Percentiles rank a stretch among this genome's conserved stretches.
Conservation (phyloP, 2,329 filamentous ascomycete species). For the Aspergillus vadensis region DNA sequence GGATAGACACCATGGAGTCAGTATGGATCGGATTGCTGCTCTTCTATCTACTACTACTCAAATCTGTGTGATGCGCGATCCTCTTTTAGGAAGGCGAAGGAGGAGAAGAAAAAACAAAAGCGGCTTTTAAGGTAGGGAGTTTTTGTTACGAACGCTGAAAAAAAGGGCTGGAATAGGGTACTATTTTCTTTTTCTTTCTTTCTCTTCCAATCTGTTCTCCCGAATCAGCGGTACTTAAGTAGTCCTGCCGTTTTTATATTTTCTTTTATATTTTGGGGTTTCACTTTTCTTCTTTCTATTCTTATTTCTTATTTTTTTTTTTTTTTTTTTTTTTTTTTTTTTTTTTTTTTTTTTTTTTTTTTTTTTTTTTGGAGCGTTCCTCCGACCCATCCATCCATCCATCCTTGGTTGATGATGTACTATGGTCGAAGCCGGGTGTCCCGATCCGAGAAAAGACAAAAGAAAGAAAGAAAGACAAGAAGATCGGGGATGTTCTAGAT, state of each 20-base stretch:
- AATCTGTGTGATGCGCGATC: slow-evolving; percentile 18
- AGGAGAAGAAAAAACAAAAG: not conserved
- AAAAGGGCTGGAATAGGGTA: slow-evolving; percentile 8
- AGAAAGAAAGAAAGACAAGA: too few species aligned
- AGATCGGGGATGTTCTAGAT: slow-evolving; percentile 19
- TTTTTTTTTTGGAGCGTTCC: not conserved
- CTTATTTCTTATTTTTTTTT: not conserved
- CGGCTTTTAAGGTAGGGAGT: slow-evolving; percentile 7
- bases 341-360: not conserved
- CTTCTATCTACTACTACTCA: slow-evolving; percentile 16
- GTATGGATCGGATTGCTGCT: slow-evolving; percentile 10
- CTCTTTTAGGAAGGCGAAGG: slow-evolving; percentile 11
- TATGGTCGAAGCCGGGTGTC: slow-evolving; percentile 12
- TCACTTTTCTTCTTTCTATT: not conserved
- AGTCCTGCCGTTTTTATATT: slow-evolving; percentile 16
- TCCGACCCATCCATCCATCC: not conserved
- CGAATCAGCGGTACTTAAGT: slow-evolving; percentile 15
- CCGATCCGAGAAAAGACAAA: not conserved
- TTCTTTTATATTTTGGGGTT: not conserved
- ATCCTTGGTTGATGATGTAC: not conserved
- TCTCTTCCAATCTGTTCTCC: not conserved
- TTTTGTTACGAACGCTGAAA: not conserved
- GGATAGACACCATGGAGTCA: slow-evolving; percentile 14
- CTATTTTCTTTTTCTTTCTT: too few species aligned
- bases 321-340: slow-evolving; percentile 4